These are phyloP conservation scores for Xylaria intraflava DNA, from an alignment of 495 filamentous ascomycete species.

Conservation along the genomic window DNA sequence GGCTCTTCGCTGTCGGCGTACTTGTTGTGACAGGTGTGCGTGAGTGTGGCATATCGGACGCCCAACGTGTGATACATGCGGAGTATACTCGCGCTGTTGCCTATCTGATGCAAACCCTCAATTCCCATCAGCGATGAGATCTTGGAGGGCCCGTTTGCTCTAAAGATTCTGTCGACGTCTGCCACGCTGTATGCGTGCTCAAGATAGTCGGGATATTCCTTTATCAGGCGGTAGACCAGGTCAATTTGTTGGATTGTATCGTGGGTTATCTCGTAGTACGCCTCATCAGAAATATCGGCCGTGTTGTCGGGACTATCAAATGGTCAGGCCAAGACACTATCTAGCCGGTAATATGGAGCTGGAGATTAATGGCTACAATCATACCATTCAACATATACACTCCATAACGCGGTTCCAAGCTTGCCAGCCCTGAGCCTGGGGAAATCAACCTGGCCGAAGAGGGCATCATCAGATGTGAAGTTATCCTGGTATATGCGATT, in stretches of 20 bases:
- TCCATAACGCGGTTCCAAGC: constrained; percentile 58
- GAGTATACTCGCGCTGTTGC: constrained; percentile 26
- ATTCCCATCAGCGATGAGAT: not conserved
- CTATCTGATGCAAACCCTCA: constrained; percentile 19
- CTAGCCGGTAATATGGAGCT: constrained; percentile 51
- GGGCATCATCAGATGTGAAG: constrained; percentile 54
- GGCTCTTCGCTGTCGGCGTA: constrained; percentile 26
- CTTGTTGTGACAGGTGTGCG: constrained; percentile 35
- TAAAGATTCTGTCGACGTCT: constrained; percentile 21
- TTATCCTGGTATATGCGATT: constrained; percentile 67
- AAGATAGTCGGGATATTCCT: constrained; percentile 16
- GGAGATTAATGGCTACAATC: too few species aligned
- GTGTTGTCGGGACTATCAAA: constrained; percentile 16
- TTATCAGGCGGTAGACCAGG: constrained; percentile 24
- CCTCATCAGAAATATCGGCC: not conserved
- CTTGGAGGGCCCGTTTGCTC: not conserved
- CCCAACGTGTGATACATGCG: constrained; percentile 34
- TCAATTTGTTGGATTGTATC: constrained; percentile 37
- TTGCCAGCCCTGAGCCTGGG: constrained; percentile 33
- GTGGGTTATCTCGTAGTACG: not conserved
- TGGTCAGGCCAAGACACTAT: constrained; percentile 28
- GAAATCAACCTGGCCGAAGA: constrained; percentile 56
- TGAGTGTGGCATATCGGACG: constrained; percentile 36
- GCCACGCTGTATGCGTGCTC: constrained; percentile 11
- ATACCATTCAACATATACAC: constrained; percentile 58